phyloP scores from a whole-genome alignment of 345 rosid species.

The Eucalyptus victrix region DNA sequence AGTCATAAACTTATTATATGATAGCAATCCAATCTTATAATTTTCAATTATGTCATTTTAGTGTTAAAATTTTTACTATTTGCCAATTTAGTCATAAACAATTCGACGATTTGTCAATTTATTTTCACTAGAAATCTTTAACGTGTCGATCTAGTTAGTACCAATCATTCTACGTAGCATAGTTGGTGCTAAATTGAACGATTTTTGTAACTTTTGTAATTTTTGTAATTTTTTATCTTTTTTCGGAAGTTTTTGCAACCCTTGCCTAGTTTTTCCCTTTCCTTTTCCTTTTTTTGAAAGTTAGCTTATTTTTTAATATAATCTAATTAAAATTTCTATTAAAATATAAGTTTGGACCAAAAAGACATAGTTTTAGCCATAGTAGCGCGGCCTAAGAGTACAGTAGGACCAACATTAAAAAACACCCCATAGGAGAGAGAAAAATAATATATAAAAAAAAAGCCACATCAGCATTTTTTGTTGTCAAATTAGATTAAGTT shows the following conservation, averaged over 20 bases:
- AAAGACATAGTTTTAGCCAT: not conserved
- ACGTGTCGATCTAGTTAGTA: no score
- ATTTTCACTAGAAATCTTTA: no score
- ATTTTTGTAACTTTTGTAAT: no score
- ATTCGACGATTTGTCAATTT: no score
- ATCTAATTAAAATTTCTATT: not conserved
- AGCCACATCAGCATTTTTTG: not conserved
- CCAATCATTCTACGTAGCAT: no score
- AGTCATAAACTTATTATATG: rapidly evolving
- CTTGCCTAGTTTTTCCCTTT: not conserved
- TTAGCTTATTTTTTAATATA: not conserved
- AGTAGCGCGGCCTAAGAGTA: not conserved
- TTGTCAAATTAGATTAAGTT: no score
- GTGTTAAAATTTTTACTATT: rapidly evolving
- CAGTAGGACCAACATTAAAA: not conserved
- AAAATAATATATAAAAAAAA: no score
- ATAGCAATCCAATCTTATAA: no score
- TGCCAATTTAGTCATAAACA: not conserved
- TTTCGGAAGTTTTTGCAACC: not conserved
- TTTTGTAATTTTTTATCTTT: no score
- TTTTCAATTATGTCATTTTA: rapidly evolving
- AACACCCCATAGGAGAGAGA: no score
- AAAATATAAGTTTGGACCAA: no score
- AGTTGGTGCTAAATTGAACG: no score
- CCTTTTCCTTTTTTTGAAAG: not conserved